These are phyloP conservation scores for Huntiella abstrusa DNA, from an alignment of 2,329 filamentous ascomycete species.

Conservation along the genomic window DNA sequence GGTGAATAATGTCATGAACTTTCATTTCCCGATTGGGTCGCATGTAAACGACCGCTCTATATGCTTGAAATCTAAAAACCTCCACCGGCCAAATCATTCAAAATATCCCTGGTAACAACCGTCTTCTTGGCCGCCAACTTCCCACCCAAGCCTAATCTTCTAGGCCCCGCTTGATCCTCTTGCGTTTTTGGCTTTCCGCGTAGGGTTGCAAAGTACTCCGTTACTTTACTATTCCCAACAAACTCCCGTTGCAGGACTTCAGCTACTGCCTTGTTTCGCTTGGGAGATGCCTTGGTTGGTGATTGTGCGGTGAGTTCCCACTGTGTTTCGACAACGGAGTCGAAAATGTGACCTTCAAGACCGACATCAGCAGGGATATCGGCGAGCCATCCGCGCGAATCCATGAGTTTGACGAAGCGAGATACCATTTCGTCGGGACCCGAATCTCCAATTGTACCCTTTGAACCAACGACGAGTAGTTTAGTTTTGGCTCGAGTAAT, in stretches of 20 bases:
- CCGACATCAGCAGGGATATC: conserved; percentile 47
- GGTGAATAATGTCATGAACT: no score
- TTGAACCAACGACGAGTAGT: conserved; percentile 70
- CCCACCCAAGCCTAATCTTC: conserved; percentile 37
- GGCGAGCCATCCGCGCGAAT: conserved; percentile 59
- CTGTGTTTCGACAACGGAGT: conserved; percentile 34
- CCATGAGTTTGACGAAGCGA: conserved; percentile 59
- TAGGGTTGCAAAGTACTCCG: conserved; percentile 15
- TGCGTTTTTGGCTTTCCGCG: conserved; percentile 16
- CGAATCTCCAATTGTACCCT: conserved; percentile 55
- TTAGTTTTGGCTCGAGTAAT: conserved; percentile 88
- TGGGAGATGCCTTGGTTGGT: conserved; percentile 12
- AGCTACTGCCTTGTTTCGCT: neutral
- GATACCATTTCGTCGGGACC: conserved; percentile 58
- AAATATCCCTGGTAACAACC: conserved; percentile 54
- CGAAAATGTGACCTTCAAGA: conserved; percentile 44
- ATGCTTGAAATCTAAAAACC: conserved; percentile 16
- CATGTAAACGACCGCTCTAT: no score
- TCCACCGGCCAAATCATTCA: conserved; percentile 47
- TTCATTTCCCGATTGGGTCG: no score
- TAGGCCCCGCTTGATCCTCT: conserved; percentile 22
- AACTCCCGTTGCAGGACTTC: conserved; percentile 9
- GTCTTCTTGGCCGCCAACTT: conserved; percentile 45
- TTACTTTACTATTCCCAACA: conserved; percentile 9
- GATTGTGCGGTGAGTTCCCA: conserved; percentile 8